Base-by-base conservation (phyloP, 306 rosid genomes). In the Ammopiptanthus mongolicus region DNA sequence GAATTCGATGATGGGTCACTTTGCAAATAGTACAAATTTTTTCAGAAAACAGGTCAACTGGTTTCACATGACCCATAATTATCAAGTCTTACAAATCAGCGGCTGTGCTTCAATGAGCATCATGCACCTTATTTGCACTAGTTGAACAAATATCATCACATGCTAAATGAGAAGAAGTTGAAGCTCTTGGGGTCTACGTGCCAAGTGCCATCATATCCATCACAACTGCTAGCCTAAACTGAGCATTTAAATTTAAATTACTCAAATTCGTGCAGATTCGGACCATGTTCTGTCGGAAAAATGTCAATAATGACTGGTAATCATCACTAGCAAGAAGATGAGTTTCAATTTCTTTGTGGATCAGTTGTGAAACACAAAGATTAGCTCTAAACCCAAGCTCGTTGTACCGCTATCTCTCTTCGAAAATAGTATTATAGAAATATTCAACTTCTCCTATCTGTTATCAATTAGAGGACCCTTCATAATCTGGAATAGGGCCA, bases 251-350 rank as follows among this genome's bases (percentile, higher is more conserved):
- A 62, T 18, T 70, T 51, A 78, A 78, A 70, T 63, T 52, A 75
- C 74, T 69, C 63, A 12, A 29, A 62, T 25, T 33, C 25, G 14
- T 76, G 37, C 74, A 76, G 44, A 34, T 19, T 70, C 37, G 31
- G 29, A 61, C 58, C 78, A 69, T 75, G 55, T 81, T 28, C 39
- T 80, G 81, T 62, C 78, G 4, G 76, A 56, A 70, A 55, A 76
- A 42, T 76, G 68, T 48, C 78, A 81, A 69, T 66, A 69, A 74
- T 34, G 47, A 42, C 4, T 23, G n/a, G 52, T 34, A 34, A 73
- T 75, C 57, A 80, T 75, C 72, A 50, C 82, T 59, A 22, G 25
- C 51, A 71, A 75, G 73, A 79, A 79, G 44, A 31, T 65, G 29
- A 68, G 53, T 13, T 80, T 29, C 75, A 70, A 42, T 71, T 41